Percentiles rank a stretch among this genome's conserved stretches.
These are phyloP conservation scores for Hyaloscypha finlandica DNA, from an alignment of 495 filamentous ascomycete genomes.

Conservation along the genomic window DNA sequence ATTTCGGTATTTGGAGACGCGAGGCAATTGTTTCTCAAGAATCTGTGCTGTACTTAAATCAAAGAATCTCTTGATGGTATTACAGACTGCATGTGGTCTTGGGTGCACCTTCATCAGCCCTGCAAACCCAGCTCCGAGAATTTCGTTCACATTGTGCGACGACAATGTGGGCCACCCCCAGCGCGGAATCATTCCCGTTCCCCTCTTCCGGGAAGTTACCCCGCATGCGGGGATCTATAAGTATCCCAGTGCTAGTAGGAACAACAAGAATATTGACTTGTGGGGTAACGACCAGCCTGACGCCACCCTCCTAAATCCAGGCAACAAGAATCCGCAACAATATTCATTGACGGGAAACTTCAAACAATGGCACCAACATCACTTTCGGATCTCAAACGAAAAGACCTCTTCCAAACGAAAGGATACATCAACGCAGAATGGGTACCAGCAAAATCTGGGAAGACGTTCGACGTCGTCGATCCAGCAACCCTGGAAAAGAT, in stretches of 20 bases:
- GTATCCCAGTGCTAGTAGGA: neutral
- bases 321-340: too few relatives aligned
- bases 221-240: neutral
- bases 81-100: too few relatives aligned
- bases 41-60: too few relatives aligned
- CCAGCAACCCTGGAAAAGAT: constrained; percentile 68
- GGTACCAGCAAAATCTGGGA: constrained; percentile 21
- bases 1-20: too few relatives aligned
- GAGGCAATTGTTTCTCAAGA: too few relatives aligned
- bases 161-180: neutral
- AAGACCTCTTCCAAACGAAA: constrained; percentile 21
- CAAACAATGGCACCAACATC: constrained; percentile 9
- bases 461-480: constrained; percentile 47
- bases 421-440: constrained; percentile 32
- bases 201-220: neutral
- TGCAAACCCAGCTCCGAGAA: too few relatives aligned
- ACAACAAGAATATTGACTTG: neutral
- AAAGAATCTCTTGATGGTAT: too few relatives aligned
- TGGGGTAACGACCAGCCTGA: neutral
- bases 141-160: neutral
- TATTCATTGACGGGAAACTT: neutral
- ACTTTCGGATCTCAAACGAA: constrained; percentile 4
- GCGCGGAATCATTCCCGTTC: neutral
- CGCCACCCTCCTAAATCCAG: neutral
- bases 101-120: too few relatives aligned